Base-by-base conservation (phyloP, 306 rosid species). In the Echinosophora koreensis region DNA sequence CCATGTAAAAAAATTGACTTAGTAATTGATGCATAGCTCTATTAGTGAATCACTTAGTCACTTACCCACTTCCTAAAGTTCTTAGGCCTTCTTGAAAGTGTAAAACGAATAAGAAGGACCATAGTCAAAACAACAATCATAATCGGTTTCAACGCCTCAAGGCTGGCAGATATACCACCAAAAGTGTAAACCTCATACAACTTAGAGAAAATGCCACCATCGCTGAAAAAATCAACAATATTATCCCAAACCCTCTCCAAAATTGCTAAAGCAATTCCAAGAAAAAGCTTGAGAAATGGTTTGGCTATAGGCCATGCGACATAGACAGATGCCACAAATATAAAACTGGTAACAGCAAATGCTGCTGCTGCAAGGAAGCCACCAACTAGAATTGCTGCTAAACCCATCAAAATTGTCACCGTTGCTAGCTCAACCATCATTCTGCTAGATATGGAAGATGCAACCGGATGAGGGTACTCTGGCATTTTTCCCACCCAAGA, bases 61-160 rank as follows among this genome's bases (percentile, higher is more conserved):
- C 86, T 70, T 89, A 92, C 99, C 99, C 99, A 95, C 85, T 95
- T 95, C 89, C 96, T 82, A 84, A 92, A 95, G 90, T 95, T 92
- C 88, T 95, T 92, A 49, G 99, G 97, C 77, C 97, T 89, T 86
- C 97, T 92, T 60, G 99, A 95, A 76, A 95, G 93, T 27, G 99
- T 92, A 88, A 95, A 95, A 59, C 99, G 99, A 54, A 92, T 70
- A 82, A 95, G 97, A 88, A 95, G 96, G 66, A 88, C 94, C 99
- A 95, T 95, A 65, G 87, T 90, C 86, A 92, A 81, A 89, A 89
- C 79, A 60, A 95, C 90, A 71, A 87, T n/a, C 69, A 79, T 41
- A 75, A 89, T 87, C 69, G 97, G 89, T 82, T 81, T 82, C 81
- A 91, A 72, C 56, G 82, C 65, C 81, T 79, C 85, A 16, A 92